Conservation (phyloP, 164 flowering plant genomes). For the Piper longum region DNA sequence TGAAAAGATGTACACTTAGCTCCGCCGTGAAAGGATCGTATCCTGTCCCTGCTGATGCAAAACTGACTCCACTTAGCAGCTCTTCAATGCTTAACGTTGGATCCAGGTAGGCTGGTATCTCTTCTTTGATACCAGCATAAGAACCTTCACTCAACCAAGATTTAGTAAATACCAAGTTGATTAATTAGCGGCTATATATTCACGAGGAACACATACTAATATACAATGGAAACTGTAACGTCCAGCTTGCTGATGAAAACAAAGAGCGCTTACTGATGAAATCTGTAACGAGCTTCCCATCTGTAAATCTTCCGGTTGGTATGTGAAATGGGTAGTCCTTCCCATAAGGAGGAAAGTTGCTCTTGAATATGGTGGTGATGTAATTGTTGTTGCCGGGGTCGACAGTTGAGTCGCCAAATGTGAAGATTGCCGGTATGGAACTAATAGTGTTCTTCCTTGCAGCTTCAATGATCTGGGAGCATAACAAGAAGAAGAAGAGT, state of each 20-base stretch:
- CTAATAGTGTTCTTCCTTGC: background rate
- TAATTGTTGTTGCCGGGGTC: constrained; percentile 72
- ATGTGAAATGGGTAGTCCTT: constrained; percentile 19
- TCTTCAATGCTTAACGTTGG: constrained; percentile 36
- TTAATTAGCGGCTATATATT: background rate
- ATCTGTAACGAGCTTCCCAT: constrained; percentile 47
- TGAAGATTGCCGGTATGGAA: constrained; percentile 24
- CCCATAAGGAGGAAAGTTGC: constrained; percentile 63
- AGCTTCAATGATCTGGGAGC: background rate
- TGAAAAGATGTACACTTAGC: constrained; percentile 9
- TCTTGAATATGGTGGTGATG: constrained; percentile 19
- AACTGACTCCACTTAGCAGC: constrained; percentile 57
- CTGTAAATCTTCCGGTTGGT: constrained; percentile 56
- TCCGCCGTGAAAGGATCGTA: constrained; percentile 30
- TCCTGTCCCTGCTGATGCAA: constrained; percentile 76
- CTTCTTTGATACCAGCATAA: constrained; percentile 44
- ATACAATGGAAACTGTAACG: background rate
- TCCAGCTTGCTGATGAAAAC: background rate
- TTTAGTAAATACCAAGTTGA: background rate
- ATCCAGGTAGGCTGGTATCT: constrained; percentile 60
- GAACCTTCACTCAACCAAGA: constrained; percentile 23
- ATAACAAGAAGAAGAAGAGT: background rate
- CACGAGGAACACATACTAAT: background rate
- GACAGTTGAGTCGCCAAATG: constrained; percentile 67
- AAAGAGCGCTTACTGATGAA: constrained; percentile 26